phyloP scores from a whole-genome alignment of 2,329 filamentous ascomycete genomes.

The Sporothrix protearum region DNA sequence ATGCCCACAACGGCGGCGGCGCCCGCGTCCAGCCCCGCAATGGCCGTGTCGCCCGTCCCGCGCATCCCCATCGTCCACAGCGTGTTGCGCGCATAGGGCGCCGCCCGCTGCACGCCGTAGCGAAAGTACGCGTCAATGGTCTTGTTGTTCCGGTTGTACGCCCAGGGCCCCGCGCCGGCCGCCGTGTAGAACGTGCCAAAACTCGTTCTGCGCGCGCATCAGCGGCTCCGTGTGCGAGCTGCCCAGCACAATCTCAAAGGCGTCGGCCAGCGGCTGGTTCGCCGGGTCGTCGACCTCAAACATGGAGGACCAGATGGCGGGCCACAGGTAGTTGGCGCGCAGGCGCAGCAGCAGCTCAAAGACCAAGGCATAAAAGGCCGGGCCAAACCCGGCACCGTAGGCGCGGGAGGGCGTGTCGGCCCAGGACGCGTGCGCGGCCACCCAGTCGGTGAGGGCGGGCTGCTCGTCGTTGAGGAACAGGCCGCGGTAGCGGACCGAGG shows the following conservation, averaged over 20 bases:
- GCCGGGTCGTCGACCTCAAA: slow-evolving; percentile 67
- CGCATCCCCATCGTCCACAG: slow-evolving; percentile 69
- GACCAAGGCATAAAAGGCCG: slow-evolving; percentile 64
- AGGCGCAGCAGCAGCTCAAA: slow-evolving; percentile 69
- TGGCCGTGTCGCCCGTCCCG: slow-evolving; percentile 63
- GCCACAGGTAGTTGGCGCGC: slow-evolving; percentile 73
- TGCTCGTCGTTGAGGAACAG: slow-evolving; percentile 70
- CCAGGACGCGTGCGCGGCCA: slow-evolving; percentile 44
- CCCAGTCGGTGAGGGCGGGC: slow-evolving; percentile 64
- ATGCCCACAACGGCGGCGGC: slow-evolving; percentile 54
- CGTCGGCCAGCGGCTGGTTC: slow-evolving; percentile 66
- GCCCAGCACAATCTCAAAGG: slow-evolving; percentile 70
- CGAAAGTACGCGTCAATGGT: slow-evolving; percentile 66
- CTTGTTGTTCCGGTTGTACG: slow-evolving; percentile 65
- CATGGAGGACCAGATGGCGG: slow-evolving; percentile 62
- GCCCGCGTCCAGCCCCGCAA: slow-evolving; percentile 52
- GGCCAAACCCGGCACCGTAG: slow-evolving; percentile 49
- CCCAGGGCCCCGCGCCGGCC: slow-evolving; percentile 56
- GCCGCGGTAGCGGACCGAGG: slow-evolving; percentile 64
- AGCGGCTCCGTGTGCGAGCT: slow-evolving; percentile 72
- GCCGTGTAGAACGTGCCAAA: slow-evolving; percentile 43
- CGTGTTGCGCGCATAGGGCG: slow-evolving; percentile 60
- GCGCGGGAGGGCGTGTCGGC: slow-evolving; percentile 44
- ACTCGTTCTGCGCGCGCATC: slow-evolving; percentile 59
- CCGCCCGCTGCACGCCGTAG: slow-evolving; percentile 62